Evolutionary conservation across 192 early-diverging fungal genomes (phyloP).

Genomic region (Dissophora ornata): DNA sequence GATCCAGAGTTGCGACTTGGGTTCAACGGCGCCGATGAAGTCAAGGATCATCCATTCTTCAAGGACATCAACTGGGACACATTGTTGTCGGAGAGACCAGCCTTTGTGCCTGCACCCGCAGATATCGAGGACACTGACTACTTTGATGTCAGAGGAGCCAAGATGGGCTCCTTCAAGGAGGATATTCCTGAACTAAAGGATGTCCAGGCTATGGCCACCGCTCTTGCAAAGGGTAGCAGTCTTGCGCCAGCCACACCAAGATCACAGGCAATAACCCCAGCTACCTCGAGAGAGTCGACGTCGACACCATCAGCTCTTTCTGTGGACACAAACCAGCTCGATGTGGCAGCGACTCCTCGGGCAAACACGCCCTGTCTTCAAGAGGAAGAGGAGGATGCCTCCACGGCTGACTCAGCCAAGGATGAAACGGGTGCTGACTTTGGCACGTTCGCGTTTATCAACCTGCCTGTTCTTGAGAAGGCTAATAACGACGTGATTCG

Average conservation of each 20-base stretch:
- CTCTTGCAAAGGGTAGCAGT: conserved; percentile 50
- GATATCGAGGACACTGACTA: conserved; percentile 90
- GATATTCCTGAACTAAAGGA: conserved; percentile 48
- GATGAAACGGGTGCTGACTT: conserved; percentile 72
- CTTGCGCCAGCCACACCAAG: conserved; percentile 8
- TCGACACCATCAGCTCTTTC: conserved; percentile 10
- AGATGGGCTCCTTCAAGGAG: conserved; percentile 60
- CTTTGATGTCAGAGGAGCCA: conserved; percentile 91
- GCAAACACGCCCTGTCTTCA: conserved; percentile 16
- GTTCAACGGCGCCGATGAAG: conserved; percentile 75
- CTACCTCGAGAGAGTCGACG: not conserved
- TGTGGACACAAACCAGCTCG: conserved; percentile 15
- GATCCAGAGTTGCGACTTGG: conserved; percentile 76
- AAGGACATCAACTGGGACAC: conserved; percentile 76
- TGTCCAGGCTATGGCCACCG: conserved; percentile 50
- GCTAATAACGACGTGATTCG: conserved; percentile 89
- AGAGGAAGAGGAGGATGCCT: conserved; percentile 36
- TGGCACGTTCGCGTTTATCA: conserved; percentile 94
- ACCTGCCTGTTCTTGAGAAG: conserved; percentile 87
- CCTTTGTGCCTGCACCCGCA: conserved; percentile 84
- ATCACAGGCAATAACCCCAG: conserved; percentile 12
- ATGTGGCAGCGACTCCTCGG: conserved; percentile 46
- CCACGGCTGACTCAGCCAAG: conserved; percentile 14
- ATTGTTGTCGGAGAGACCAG: conserved; percentile 69
- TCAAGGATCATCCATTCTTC: conserved; percentile 82